Evolutionary conservation across 2,329 filamentous ascomycete species (phyloP), one percentile per base, ranked within the genome.

Genomic region (Ophiostoma quercus): DNA sequence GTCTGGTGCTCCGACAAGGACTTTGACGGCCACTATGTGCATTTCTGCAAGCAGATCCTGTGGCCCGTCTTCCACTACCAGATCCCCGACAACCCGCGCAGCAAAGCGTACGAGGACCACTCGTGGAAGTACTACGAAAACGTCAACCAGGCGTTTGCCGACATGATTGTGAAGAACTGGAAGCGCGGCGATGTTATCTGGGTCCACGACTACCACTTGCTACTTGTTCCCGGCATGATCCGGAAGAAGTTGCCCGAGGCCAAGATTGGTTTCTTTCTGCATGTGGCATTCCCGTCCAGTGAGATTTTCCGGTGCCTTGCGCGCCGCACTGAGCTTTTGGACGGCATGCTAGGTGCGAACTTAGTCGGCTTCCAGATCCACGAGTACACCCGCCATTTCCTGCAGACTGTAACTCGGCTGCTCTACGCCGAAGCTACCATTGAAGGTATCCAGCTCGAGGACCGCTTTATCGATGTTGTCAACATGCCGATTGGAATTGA

Each of bases 1-100:
- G 93, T 97, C 43, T 96, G 90, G 78, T 90, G 92, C 78, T 91
- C 88, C 72, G 94, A 98, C 80, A 92, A 90, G 77, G 94, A 98
- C 79, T 93, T 97, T 77, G 91, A 97, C 76, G 93, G 94, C 1
- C 94, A 97, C 80, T 98, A 98, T 77, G 88, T 90, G 14, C 94
- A 97, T 79, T 98, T 95, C 78, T 97, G 94, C 88, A 98, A 98
- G 82, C 92, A 94, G 77, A 97, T 98, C 69, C 84, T 98, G 7
- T 98, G 94, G 94, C 94, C 94, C 0, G 94, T 97, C 71, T 96
- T 98, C 79, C 94, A 98, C 80, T 98, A 98, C 79, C 94, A 97
- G 79, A 96, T 98, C 71, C 95, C 94, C 0, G 95, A 98, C 77
- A 96, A 96, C 77, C 94, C 94, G 34, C 97, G 97, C 84, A 97